Percentiles rank a stretch among this genome's conserved stretches.
Evolutionary conservation across 2,329 filamentous ascomycete genomes (phyloP).

Genomic region (Botrytis pseudocinerea): DNA sequence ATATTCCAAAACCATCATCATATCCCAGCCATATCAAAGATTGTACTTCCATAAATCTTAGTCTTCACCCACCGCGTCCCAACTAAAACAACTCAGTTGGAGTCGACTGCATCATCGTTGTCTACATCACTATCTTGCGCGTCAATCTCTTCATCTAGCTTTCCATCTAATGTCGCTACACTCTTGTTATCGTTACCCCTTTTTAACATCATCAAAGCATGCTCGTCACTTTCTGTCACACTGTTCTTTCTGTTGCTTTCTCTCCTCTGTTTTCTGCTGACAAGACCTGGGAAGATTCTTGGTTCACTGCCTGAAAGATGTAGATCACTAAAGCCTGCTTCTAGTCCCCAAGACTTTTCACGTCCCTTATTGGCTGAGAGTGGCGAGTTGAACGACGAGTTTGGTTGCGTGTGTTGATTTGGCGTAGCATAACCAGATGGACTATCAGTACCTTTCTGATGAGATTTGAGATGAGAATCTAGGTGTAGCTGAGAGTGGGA

Average conservation of each 20-base stretch:
- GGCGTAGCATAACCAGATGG: conserved; percentile 25
- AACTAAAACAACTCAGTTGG: neutral
- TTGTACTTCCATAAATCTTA: neutral
- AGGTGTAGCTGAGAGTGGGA: conserved; percentile 34
- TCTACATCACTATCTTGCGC: neutral
- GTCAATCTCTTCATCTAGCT: conserved; percentile 15
- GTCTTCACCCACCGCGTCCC: neutral
- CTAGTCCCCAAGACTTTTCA: conserved; percentile 45
- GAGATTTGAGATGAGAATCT: conserved; percentile 25
- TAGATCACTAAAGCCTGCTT: conserved; percentile 44
- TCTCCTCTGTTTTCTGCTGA: conserved; percentile 45
- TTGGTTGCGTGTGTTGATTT: conserved; percentile 19
- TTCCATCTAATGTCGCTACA: conserved; percentile 11
- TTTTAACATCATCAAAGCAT: conserved; percentile 21
- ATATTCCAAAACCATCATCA: neutral
- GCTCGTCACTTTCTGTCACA: conserved; percentile 35
- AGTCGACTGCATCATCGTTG: conserved; percentile 11
- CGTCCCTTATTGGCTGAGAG: conserved; percentile 33
- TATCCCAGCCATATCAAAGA: neutral
- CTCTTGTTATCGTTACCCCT: neutral
- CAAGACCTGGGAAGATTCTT: conserved; percentile 70
- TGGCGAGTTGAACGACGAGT: conserved; percentile 26
- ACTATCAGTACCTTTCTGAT: conserved; percentile 28
- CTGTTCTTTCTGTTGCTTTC: conserved; percentile 36
- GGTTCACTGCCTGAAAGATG: conserved; percentile 63